These are phyloP conservation scores for Rhodocollybia butyracea DNA, from an alignment of 768 basidiomycete species.

Conservation along the genomic window DNA sequence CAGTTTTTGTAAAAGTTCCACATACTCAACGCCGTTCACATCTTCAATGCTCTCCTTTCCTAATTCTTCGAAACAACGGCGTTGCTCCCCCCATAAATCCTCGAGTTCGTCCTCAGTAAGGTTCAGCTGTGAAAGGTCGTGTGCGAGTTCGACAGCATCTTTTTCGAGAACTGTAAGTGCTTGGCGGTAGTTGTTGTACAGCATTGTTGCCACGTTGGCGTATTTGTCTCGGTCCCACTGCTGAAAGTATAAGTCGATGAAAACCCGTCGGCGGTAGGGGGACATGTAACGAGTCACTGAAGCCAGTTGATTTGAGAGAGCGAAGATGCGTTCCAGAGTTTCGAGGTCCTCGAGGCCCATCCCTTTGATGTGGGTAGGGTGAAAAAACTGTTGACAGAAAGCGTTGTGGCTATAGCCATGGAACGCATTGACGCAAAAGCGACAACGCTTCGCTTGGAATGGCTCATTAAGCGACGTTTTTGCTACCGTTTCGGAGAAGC, in stretches of 20 bases:
- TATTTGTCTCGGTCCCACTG: constrained; percentile 34
- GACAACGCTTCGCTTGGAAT: neutral
- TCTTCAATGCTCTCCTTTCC: constrained; percentile 23
- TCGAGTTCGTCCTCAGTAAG: constrained; percentile 45
- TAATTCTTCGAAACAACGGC: constrained; percentile 20
- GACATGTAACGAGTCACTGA: constrained; percentile 23
- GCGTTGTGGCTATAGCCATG: no score
- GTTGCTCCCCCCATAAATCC: constrained; percentile 20
- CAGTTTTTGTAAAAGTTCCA: constrained; percentile 24
- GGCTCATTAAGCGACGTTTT: constrained; percentile 4
- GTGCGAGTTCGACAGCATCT: constrained; percentile 10
- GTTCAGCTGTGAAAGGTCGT: constrained; percentile 72
- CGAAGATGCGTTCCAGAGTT: constrained; percentile 28
- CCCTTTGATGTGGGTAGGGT: constrained; percentile 25
- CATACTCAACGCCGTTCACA: constrained; percentile 26
- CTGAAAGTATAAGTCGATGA: constrained; percentile 28
- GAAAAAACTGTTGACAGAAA: no score
- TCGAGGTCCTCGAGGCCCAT: constrained; percentile 34
- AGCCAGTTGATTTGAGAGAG: constrained; percentile 25
- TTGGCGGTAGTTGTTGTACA: constrained; percentile 47
- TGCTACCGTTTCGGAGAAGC: constrained; percentile 7
- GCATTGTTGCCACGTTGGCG: constrained; percentile 24
- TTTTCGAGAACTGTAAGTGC: constrained; percentile 16
- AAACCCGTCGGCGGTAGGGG: constrained; percentile 20
- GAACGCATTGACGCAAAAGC: constrained; percentile 6